Conservation (phyloP, 257 asterid genomes). For the Eustoma russellianum region DNA sequence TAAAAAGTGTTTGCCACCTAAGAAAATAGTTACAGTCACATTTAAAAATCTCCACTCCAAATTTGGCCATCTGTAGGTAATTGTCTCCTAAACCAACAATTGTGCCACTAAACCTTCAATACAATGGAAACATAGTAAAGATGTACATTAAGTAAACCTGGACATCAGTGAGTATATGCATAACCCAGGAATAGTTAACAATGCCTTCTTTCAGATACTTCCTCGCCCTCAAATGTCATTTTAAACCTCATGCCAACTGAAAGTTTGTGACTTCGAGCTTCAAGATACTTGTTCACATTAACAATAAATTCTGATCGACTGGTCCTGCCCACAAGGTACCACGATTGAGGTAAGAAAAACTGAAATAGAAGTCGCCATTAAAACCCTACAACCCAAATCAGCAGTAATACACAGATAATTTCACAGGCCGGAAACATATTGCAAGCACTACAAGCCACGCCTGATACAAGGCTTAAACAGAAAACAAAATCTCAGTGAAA, state of each 20-base stretch:
- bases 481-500: too few relatives aligned
- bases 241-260: slow-evolving; percentile 96
- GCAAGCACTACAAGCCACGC: too few relatives aligned
- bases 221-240: slow-evolving; percentile 98
- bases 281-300: slow-evolving; percentile 82
- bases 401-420: too few relatives aligned
- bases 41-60: slow-evolving; percentile 91
- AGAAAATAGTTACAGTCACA: slow-evolving; percentile 34
- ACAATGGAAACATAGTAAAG: not conserved
- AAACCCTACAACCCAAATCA: too few relatives aligned
- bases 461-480: too few relatives aligned
- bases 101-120: slow-evolving; percentile 86
- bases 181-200: slow-evolving; percentile 3
- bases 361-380: too few relatives aligned
- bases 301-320: slow-evolving; percentile 90
- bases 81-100: slow-evolving; percentile 76
- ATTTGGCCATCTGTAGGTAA: slow-evolving; percentile 76
- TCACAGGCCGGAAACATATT: too few relatives aligned
- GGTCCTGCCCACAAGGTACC: slow-evolving; percentile 46
- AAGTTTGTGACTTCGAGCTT: slow-evolving; percentile 76
- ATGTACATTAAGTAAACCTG: not conserved
- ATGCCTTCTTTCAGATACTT: slow-evolving; percentile 96
- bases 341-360: not conserved
- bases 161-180: not conserved
- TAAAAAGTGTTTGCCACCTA: not conserved